Evolutionary conservation across 106 monocot genomes (phyloP).

Genomic region (Iris macrosiphon): DNA sequence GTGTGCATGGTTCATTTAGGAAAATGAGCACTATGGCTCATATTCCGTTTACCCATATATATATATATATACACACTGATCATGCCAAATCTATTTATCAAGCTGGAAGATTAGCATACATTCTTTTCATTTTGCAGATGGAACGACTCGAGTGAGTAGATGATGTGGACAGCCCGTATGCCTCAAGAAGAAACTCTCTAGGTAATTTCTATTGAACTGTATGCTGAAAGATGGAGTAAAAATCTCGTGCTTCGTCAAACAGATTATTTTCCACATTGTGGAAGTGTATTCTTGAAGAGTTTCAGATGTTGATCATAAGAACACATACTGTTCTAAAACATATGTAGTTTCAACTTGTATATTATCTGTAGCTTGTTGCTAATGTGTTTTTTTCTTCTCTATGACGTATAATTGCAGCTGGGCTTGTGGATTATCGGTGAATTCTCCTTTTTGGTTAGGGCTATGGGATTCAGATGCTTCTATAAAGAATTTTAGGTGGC

Average conservation of each 20-base stretch:
- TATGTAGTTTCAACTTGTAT: background rate
- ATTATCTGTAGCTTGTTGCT: background rate
- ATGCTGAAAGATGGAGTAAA: too few relatives aligned
- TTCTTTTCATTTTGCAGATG: conserved; percentile 29
- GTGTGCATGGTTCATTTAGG: too few relatives aligned
- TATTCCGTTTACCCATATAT: too few relatives aligned
- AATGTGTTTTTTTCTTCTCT: conserved; percentile 2
- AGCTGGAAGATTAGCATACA: background rate
- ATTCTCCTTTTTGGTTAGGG: background rate
- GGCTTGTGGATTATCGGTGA: conserved; percentile 5
- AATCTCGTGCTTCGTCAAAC: too few relatives aligned
- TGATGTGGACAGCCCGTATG: background rate
- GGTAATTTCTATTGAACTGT: background rate
- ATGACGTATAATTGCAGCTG: conserved; percentile 10
- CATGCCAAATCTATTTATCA: background rate
- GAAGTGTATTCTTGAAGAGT: too few relatives aligned
- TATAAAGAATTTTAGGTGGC: background rate
- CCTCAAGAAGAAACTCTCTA: background rate
- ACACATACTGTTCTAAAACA: background rate
- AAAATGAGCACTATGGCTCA: too few relatives aligned
- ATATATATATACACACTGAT: too few relatives aligned
- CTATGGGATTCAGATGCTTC: background rate
- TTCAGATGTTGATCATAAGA: background rate
- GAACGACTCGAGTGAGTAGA: conserved; percentile 30
- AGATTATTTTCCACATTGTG: too few relatives aligned